phyloP scores from a whole-genome alignment of 2,329 filamentous ascomycete species.

The Thielaviopsis populi region DNA sequence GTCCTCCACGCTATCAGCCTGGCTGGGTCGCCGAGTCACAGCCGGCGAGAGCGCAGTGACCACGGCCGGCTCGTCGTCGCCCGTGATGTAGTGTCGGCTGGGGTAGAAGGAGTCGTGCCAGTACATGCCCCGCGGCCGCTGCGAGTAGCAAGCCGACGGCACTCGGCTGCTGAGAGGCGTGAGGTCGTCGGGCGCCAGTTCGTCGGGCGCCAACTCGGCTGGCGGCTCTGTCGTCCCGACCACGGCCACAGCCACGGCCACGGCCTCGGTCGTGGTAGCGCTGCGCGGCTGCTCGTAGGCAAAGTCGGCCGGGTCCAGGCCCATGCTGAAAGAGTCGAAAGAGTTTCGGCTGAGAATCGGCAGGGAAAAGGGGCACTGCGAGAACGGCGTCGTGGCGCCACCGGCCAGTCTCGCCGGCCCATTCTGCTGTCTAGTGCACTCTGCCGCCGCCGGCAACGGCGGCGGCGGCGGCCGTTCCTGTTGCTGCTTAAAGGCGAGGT shows the following conservation, averaged over 20 bases:
- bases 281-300: too few relatives aligned
- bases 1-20: background rate
- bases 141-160: background rate
- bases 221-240: background rate
- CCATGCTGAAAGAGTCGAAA: background rate
- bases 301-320: background rate
- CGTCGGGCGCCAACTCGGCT: background rate
- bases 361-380: background rate
- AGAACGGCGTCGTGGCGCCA: background rate
- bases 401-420: too few relatives aligned
- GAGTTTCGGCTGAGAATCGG: background rate
- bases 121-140: background rate
- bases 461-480: too few relatives aligned
- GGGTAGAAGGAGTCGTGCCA: background rate
- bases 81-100: background rate
- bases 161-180: background rate
- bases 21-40: background rate
- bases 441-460: too few relatives aligned
- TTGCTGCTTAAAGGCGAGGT: background rate
- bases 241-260: too few relatives aligned
- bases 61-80: constrained; percentile 5
- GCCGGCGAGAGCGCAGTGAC: constrained; percentile 6
- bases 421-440: too few relatives aligned
- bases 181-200: background rate
- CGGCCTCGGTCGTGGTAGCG: too few relatives aligned